Conservation (phyloP, 352 stramenopile species). For the Globisporangium iwayamae region DNA sequence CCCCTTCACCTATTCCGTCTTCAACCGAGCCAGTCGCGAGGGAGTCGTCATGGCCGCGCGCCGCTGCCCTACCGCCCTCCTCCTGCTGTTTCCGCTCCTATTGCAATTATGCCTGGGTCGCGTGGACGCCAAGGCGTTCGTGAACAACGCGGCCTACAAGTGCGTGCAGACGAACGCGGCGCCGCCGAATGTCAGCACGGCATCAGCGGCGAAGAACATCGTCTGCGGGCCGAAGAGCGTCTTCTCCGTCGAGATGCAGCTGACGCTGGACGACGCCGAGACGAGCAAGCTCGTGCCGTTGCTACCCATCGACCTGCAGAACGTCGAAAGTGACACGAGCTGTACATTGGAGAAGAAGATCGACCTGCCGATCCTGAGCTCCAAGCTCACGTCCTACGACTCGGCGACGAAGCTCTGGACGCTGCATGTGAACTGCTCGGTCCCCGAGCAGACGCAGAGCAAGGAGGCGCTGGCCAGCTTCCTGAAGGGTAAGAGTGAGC, state of each 20-base stretch:
- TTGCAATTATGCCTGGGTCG: neutral
- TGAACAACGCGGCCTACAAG: constrained; percentile 21
- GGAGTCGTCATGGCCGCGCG: neutral
- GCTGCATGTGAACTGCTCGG: constrained; percentile 21
- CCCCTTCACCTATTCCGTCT: constrained; percentile 1
- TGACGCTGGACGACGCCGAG: constrained; percentile 13
- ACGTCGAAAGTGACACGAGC: constrained; percentile 16
- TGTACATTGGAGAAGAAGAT: constrained; percentile 19
- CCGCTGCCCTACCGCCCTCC: neutral
- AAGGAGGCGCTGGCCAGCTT: constrained; percentile 5
- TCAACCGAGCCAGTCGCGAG: constrained; percentile 1
- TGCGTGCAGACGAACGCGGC: constrained; percentile 5
- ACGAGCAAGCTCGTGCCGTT: constrained; percentile 3
- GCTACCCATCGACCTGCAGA: constrained; percentile 15
- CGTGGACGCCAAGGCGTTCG: constrained; percentile 15
- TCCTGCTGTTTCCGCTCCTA: constrained; percentile 1
- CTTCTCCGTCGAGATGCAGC: constrained; percentile 17
- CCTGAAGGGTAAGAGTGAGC: constrained; percentile 14
- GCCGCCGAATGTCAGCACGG: neutral
- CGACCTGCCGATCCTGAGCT: constrained; percentile 11
- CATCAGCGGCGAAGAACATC: neutral
- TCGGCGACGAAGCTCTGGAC: constrained; percentile 15
- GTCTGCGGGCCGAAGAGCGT: constrained; percentile 16
- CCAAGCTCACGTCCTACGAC: constrained; percentile 17
- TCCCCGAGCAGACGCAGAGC: constrained; percentile 12